Base-by-base conservation (phyloP, 2,329 filamentous ascomycete genomes). In the Fusarium dimerum region DNA sequence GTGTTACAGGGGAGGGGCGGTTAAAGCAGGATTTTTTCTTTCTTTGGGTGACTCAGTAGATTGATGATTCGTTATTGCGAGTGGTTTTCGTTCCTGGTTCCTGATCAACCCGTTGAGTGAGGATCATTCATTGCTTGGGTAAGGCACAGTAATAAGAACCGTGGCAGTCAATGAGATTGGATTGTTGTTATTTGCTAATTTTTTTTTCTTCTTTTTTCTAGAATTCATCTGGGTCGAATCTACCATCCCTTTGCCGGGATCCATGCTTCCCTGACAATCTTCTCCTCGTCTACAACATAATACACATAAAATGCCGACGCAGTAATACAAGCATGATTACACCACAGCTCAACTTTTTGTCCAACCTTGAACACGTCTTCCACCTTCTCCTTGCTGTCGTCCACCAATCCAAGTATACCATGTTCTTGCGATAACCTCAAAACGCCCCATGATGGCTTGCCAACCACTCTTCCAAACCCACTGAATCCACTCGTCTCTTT, bases 351-450 rank as follows among this genome's bases (percentile, higher is more conserved):
- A 12, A 73, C 61, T 43, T 61, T 60, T 45, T 73, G 64, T 0
- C 72, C 72, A 18, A 74, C 61, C 43, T 62, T 52, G 13, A 72
- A 72, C 10, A 56, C 59, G 3, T 66, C 60, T 13, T 66, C 63
- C 2, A 64, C 62, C 26, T 47, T 53, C 3, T 63, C 60, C 16
- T 61, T 55, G 15, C 46, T 51, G 20, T 26, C 40, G 58, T 58
- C 15, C 13, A 36, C 10, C 11, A 36, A 36, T 12, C 60, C 65
- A 40, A 73, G 45, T 43, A 73, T 73, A 2, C 71, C 71, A 51
- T 73, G 71, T 45, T 73, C 71, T 59, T 73, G 71, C 9, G 69
- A 69, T 48, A 73, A 59, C 16, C 71, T 66, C 9, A 66, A 63
- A 26, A 74, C 64, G 47, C 57, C 56, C 71, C 71, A 74, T 17